A percentile compares a stretch with the other conserved stretches of the same genome.
phyloP scores from a whole-genome alignment of 371 early-diverging fungal genomes.

The Mucor mucedo region DNA sequence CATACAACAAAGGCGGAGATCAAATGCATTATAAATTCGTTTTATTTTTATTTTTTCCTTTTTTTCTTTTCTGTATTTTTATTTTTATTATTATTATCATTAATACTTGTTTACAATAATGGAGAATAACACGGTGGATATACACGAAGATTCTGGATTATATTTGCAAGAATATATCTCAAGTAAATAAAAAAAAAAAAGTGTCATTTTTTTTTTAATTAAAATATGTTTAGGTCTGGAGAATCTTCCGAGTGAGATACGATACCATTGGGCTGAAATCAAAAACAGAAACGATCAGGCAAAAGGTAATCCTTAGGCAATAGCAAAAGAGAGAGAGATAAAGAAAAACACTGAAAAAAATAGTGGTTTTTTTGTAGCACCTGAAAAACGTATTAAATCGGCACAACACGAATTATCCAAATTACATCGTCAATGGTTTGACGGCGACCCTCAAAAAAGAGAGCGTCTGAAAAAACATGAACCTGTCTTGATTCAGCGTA shows the following conservation, averaged over 20 bases:
- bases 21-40: not conserved
- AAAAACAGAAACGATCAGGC: constrained; percentile 45
- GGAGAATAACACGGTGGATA: constrained; percentile 13
- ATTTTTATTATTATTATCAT: not conserved
- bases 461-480: constrained; percentile 40
- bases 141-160: constrained; percentile 51
- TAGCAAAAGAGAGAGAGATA: not conserved
- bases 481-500: constrained; percentile 40
- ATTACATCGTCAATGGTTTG: constrained; percentile 50
- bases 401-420: constrained; percentile 46
- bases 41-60: not conserved
- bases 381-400: constrained; percentile 40
- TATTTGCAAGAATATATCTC: constrained; percentile 53
- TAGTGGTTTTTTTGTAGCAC: constrained; percentile 16
- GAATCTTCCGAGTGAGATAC: constrained; percentile 60
- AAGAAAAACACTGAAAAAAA: not conserved
- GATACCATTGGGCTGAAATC: constrained; percentile 56
- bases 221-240: constrained; percentile 39
- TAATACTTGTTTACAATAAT: not conserved
- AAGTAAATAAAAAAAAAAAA: constrained; percentile 24
- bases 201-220: not conserved
- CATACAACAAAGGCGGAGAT: not conserved
- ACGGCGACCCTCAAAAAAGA: constrained; percentile 36
- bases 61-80: not conserved
- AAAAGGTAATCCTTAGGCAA: constrained; percentile 27